These are phyloP conservation scores for Chalaropsis ovoidea DNA, from an alignment of 2,329 filamentous ascomycete genomes.

Conservation along the genomic window DNA sequence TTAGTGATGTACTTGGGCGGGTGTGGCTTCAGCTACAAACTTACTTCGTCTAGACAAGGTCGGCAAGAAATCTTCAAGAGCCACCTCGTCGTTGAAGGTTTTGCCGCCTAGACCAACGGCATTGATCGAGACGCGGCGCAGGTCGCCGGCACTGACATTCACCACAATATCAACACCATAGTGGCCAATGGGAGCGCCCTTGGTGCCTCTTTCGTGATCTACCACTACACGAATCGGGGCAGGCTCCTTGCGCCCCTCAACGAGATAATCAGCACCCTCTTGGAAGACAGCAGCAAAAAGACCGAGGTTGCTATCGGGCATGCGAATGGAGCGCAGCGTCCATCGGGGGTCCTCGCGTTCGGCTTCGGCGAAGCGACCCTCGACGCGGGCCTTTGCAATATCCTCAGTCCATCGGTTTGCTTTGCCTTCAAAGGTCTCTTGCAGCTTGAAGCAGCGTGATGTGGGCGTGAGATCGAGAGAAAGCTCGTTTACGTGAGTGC, in stretches of 20 bases:
- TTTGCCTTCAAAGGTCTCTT: conserved; percentile 67
- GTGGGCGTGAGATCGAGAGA: conserved; percentile 32
- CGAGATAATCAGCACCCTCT: conserved; percentile 51
- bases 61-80: conserved; percentile 60
- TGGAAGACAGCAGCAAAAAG: conserved; percentile 62
- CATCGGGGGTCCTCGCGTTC: conserved; percentile 73
- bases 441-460: conserved; percentile 59
- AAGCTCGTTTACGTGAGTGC: conserved; percentile 32
- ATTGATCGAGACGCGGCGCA: conserved; percentile 41
- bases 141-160: conserved; percentile 46
- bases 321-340: conserved; percentile 62
- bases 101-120: conserved; percentile 58
- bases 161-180: conserved; percentile 63
- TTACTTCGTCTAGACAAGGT: conserved; percentile 64
- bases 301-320: conserved; percentile 50
- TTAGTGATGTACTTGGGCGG: neutral
- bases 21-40: conserved; percentile 28
- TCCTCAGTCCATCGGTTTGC: conserved; percentile 73
- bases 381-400: conserved; percentile 72
- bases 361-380: conserved; percentile 71
- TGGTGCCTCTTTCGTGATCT: conserved; percentile 57
- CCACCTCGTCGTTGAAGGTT: conserved; percentile 63
- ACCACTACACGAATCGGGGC: conserved; percentile 63
- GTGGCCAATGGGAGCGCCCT: conserved; percentile 54
- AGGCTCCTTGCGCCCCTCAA: conserved; percentile 56